Percentiles rank a stretch among this genome's conserved stretches.
phyloP scores from a whole-genome alignment of 768 basidiomycete species.

The Myochromella boudieri region DNA sequence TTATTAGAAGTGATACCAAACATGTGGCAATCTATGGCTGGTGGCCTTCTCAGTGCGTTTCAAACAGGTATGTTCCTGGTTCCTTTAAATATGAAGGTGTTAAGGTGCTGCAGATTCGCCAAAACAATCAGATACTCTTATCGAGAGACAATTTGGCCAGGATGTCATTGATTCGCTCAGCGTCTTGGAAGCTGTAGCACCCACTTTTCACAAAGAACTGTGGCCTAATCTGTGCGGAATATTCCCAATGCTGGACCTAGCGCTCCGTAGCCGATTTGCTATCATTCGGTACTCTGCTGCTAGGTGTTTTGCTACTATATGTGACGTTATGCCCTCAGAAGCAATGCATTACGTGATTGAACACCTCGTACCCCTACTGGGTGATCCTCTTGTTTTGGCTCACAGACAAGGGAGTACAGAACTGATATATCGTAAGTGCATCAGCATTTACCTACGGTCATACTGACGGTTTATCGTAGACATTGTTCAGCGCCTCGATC shows the following conservation, averaged over 20 bases:
- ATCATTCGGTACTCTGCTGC: conserved; percentile 90
- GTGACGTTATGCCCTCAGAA: conserved; percentile 79
- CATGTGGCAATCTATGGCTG: conserved; percentile 93
- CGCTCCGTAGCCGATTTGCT: conserved; percentile 83
- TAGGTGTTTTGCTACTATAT: conserved; percentile 83
- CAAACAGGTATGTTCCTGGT: conserved; percentile 51
- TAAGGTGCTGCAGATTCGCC: conserved; percentile 44
- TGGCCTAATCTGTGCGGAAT: conserved; percentile 68
- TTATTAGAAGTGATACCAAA: conserved; percentile 83
- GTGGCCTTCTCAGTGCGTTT: conserved; percentile 70
- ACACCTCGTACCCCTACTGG: conserved; percentile 74
- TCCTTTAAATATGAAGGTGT: background rate
- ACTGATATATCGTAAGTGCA: conserved; percentile 82
- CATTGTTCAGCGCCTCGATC: conserved; percentile 86
- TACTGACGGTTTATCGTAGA: conserved; percentile 49
- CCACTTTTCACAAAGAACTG: conserved; percentile 69
- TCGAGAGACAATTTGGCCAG: conserved; percentile 78
- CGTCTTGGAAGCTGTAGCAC: conserved; percentile 79
- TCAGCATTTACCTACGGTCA: background rate
- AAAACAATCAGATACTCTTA: conserved; percentile 57
- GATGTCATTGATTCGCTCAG: conserved; percentile 92
- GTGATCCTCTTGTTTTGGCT: conserved; percentile 69
- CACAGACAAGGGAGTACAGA: conserved; percentile 92
- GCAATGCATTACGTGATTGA: conserved; percentile 93
- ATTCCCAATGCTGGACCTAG: conserved; percentile 74